These are phyloP conservation scores for Thinopyrum elongatum DNA, from an alignment of 176 grass and related monocot species.

Conservation along the genomic window DNA sequence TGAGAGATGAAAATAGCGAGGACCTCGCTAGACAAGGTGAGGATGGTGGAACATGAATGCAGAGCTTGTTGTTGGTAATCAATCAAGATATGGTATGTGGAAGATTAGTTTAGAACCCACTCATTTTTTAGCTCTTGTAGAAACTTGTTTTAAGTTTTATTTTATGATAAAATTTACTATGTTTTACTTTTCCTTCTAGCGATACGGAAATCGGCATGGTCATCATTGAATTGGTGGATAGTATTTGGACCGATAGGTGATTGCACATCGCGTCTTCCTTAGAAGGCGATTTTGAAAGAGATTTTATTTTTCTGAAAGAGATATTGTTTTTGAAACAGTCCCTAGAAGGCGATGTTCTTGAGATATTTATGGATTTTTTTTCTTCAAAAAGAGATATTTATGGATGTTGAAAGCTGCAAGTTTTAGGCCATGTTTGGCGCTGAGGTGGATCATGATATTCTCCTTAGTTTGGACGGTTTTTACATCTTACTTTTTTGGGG, in stretches of 20 bases:
- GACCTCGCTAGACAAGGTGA: too few relatives aligned
- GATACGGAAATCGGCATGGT: background rate
- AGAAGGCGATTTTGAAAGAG: background rate
- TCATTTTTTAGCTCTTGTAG: fast-evolving
- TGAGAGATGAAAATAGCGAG: too few relatives aligned
- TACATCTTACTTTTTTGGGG: background rate
- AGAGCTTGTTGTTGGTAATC: background rate
- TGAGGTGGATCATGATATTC: background rate
- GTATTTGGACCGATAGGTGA: background rate
- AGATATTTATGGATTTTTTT: too few relatives aligned
- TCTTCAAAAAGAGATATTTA: too few relatives aligned
- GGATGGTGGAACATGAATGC: too few relatives aligned
- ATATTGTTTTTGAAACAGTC: too few relatives aligned
- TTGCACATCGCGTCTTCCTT: background rate
- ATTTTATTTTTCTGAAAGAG: too few relatives aligned
- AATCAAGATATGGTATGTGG: background rate
- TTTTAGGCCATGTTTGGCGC: background rate
- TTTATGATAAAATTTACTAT: background rate
- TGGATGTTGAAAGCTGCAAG: too few relatives aligned
- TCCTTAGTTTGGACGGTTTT: background rate
- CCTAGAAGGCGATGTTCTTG: too few relatives aligned
- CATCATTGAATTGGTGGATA: background rate
- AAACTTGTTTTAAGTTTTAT: too few relatives aligned
- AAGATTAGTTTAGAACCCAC: background rate
- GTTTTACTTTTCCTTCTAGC: background rate